Percentiles rank a stretch among this genome's conserved stretches.
These are phyloP conservation scores for Omphalotus olearius DNA, from an alignment of 1,284 basidiomycete genomes.

Conservation along the genomic window DNA sequence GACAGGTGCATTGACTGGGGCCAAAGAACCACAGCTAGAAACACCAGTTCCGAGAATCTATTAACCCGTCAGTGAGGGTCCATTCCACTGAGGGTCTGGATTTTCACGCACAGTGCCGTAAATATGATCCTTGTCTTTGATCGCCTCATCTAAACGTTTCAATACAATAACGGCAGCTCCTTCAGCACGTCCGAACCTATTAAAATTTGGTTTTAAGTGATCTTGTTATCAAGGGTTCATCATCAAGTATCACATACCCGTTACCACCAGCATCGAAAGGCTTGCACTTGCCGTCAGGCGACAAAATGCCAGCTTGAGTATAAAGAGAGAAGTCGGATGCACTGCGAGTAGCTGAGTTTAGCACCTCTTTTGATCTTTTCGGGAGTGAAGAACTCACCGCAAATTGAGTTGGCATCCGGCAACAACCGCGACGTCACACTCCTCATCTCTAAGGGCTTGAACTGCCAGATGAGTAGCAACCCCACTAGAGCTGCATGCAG, in stretches of 20 bases:
- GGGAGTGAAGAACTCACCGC: slow-evolving; percentile 16
- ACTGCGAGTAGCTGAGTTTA: not conserved
- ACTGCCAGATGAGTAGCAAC: slow-evolving; percentile 32
- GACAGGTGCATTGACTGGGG: slow-evolving; percentile 28
- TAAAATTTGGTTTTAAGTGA: no score
- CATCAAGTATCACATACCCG: slow-evolving; percentile 22
- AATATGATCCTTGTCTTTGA: slow-evolving; percentile 23
- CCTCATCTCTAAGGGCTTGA: slow-evolving; percentile 26
- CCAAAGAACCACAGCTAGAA: slow-evolving; percentile 28
- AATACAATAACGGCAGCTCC: slow-evolving; percentile 21
- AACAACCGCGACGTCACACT: slow-evolving; percentile 33
- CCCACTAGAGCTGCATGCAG: slow-evolving; percentile 30
- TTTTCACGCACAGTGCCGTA: slow-evolving; percentile 20
- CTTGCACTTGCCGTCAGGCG: slow-evolving; percentile 31
- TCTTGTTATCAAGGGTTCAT: no score
- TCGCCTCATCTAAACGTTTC: slow-evolving; percentile 21
- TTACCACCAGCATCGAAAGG: slow-evolving; percentile 32
- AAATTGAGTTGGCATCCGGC: slow-evolving; percentile 30
- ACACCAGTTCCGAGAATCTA: slow-evolving; percentile 33
- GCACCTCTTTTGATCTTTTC: no score
- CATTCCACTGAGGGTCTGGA: not conserved
- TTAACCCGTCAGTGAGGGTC: no score
- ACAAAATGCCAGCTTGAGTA: slow-evolving; percentile 24
- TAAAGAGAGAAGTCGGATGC: slow-evolving; percentile 18
- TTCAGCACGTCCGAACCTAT: slow-evolving; percentile 22